Evolutionary conservation across 2,329 filamentous ascomycete species (phyloP).

Genomic region (Sclerotinia minor): DNA sequence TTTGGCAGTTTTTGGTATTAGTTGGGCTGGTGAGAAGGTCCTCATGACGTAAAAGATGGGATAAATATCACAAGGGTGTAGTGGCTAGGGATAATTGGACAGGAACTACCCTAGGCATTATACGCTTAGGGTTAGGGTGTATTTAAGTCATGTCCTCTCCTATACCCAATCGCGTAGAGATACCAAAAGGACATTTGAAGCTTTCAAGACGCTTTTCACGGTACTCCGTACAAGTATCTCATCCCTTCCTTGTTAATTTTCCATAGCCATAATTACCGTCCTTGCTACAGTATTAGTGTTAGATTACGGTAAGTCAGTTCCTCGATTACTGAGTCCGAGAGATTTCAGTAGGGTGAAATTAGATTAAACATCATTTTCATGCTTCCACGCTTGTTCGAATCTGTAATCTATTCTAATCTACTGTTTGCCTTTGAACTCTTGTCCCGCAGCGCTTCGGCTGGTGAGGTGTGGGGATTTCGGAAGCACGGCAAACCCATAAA

Average conservation of each 20-base stretch:
- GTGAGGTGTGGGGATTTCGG: slow-evolving; percentile 8
- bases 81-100: neutral
- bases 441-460: slow-evolving; percentile 1
- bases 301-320: neutral
- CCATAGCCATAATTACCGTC: neutral
- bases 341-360: slow-evolving; percentile 2
- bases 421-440: too few species aligned
- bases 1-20: neutral
- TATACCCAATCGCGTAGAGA: neutral
- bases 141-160: neutral
- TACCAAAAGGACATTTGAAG: neutral
- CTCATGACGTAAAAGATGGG: slow-evolving; percentile 7
- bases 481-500: neutral
- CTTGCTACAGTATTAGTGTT: neutral
- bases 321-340: neutral
- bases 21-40: neutral
- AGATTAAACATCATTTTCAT: neutral
- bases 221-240: neutral
- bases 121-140: neutral
- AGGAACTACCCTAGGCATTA: neutral
- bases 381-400: neutral
- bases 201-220: neutral
- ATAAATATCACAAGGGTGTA: slow-evolving; percentile 3
- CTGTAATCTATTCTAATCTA: neutral
- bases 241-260: slow-evolving; percentile 1